phyloP scores from a whole-genome alignment of 352 stramenopile genomes.

The Globisporangium polare region DNA sequence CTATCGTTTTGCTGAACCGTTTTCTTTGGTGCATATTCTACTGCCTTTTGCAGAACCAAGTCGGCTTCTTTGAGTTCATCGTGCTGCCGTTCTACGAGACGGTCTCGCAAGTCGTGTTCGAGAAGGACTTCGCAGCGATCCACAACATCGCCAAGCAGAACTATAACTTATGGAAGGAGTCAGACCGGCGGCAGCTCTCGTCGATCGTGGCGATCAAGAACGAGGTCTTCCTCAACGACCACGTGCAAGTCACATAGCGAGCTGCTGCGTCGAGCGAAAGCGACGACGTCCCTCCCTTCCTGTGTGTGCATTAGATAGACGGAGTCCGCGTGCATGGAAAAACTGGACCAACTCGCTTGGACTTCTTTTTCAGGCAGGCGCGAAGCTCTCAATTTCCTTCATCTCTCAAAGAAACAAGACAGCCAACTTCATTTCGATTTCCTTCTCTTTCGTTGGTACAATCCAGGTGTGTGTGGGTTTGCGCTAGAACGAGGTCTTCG shows the following conservation, averaged over 20 bases:
- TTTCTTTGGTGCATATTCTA: too few species aligned
- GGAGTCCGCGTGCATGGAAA: too few species aligned
- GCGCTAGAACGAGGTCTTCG: too few species aligned
- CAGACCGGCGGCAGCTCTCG: slow-evolving; percentile 69
- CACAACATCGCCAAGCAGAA: slow-evolving; percentile 79
- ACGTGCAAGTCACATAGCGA: slow-evolving; percentile 39
- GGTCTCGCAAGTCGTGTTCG: slow-evolving; percentile 72
- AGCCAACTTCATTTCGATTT: background rate
- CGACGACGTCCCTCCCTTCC: background rate
- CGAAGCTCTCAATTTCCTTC: background rate
- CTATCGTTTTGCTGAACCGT: too few species aligned
- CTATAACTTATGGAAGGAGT: slow-evolving; percentile 84
- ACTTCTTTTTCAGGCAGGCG: too few species aligned
- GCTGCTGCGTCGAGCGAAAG: background rate
- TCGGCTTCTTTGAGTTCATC: slow-evolving; percentile 86
- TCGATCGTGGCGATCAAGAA: slow-evolving; percentile 81
- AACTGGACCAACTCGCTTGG: too few species aligned
- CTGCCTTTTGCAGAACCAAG: too few species aligned
- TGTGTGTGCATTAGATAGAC: background rate
- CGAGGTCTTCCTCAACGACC: slow-evolving; percentile 72
- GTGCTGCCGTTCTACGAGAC: slow-evolving; percentile 80
- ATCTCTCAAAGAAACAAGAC: background rate
- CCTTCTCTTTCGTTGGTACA: too few species aligned
- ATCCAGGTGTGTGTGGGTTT: too few species aligned
- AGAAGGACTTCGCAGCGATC: slow-evolving; percentile 64